These are phyloP conservation scores for Mycena crocata DNA, from an alignment of 768 basidiomycete genomes.

Conservation along the genomic window DNA sequence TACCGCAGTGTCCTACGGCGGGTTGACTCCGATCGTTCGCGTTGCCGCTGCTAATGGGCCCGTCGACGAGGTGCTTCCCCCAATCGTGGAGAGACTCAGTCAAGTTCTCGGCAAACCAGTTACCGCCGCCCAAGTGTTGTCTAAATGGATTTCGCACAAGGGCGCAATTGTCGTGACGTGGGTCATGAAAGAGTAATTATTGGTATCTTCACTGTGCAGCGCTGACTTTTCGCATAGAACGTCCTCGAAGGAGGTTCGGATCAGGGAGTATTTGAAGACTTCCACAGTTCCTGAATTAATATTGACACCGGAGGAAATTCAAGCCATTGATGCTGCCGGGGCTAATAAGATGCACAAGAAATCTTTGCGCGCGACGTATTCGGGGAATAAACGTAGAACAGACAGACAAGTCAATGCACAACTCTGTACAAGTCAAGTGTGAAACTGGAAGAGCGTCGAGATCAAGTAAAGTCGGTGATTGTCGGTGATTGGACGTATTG, in stretches of 20 bases:
- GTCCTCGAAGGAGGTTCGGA: constrained; percentile 58
- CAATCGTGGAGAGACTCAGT: constrained; percentile 62
- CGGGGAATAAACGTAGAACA: constrained; percentile 16
- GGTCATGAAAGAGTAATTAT: constrained; percentile 36
- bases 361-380: constrained; percentile 55
- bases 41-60: constrained; percentile 67
- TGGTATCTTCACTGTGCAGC: background rate
- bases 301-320: constrained; percentile 69
- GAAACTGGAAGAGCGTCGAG: background rate
- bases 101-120: constrained; percentile 54
- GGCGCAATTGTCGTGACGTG: constrained; percentile 76
- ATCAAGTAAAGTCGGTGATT: background rate
- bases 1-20: constrained; percentile 71
- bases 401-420: constrained; percentile 5
- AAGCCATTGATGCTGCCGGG: constrained; percentile 71
- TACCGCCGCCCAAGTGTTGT: constrained; percentile 72
- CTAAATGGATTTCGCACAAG: constrained; percentile 76
- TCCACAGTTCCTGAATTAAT: constrained; percentile 59
- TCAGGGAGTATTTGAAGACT: constrained; percentile 56
- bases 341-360: constrained; percentile 58
- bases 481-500: constrained; percentile 2
- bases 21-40: constrained; percentile 58
- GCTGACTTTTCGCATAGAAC: constrained; percentile 48
- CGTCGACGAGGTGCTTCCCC: constrained; percentile 64
- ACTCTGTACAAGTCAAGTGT: too few relatives aligned